Evolutionary conservation across 192 early-diverging fungal species (phyloP).

Genomic region (Mortierella alpina): DNA sequence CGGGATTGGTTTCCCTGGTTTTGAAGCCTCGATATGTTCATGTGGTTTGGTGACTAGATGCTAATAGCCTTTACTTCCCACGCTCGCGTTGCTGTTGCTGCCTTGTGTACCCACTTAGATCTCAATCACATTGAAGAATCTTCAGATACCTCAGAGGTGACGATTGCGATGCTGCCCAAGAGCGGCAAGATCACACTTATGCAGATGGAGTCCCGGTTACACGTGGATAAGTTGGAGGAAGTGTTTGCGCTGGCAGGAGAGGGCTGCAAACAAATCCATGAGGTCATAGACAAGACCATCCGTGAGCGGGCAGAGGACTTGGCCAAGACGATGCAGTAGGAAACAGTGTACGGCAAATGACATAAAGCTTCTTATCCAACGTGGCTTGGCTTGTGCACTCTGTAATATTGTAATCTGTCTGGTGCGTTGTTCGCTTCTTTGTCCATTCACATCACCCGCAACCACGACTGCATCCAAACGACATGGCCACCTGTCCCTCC

Average conservation of each 20-base stretch:
- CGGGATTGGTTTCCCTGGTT: background rate
- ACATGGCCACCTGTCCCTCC: background rate
- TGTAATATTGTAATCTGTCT: too few species aligned
- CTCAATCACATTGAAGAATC: slow-evolving; percentile 91
- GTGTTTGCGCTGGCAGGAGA: slow-evolving; percentile 73
- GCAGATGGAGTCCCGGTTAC: slow-evolving; percentile 90
- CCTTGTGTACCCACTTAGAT: slow-evolving; percentile 59
- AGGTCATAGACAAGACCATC: slow-evolving; percentile 70
- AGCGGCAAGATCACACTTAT: slow-evolving; percentile 86
- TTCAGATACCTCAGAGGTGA: slow-evolving; percentile 87
- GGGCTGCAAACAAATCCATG: slow-evolving; percentile 75
- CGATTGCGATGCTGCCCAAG: slow-evolving; percentile 85
- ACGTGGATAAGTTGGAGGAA: slow-evolving; percentile 80
- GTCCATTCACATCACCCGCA: background rate
- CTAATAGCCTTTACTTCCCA: background rate
- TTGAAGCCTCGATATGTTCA: too few species aligned
- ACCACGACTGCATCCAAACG: slow-evolving; percentile 2
- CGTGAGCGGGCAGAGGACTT: slow-evolving; percentile 62
- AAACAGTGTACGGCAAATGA: slow-evolving; percentile 6
- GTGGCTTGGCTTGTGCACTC: background rate
- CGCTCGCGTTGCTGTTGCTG: background rate
- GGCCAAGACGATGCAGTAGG: slow-evolving; percentile 38
- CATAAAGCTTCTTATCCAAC: background rate
- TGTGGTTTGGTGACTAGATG: background rate
- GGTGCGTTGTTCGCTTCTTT: background rate